phyloP scores from a whole-genome alignment of 768 basidiomycete genomes.

The Hortiboletus flavorubellus region DNA sequence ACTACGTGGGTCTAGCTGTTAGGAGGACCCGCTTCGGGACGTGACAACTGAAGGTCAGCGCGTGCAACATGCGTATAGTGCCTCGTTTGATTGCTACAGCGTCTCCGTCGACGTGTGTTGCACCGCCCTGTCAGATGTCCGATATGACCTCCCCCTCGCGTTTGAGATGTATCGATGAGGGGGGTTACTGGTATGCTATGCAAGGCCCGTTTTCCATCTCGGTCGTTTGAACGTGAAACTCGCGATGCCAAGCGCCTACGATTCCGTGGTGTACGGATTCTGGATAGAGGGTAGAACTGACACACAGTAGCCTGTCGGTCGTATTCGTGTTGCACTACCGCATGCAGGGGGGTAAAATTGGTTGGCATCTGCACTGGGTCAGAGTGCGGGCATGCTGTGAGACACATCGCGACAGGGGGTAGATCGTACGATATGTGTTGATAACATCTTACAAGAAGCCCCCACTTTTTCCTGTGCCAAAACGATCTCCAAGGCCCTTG shows the following conservation, averaged over 20 bases:
- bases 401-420: slow-evolving; percentile 11
- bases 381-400: not conserved
- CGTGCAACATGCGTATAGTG: not conserved
- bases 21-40: not conserved
- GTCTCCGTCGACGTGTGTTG: slow-evolving; percentile 1
- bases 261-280: not conserved
- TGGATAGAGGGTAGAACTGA: not conserved
- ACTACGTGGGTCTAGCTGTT: not conserved
- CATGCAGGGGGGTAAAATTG: not conserved
- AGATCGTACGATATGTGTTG: not conserved
- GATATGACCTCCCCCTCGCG: not conserved
- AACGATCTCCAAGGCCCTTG: slow-evolving; percentile 76
- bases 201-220: not conserved
- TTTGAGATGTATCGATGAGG: slow-evolving; percentile 7
- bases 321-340: not conserved
- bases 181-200: not conserved
- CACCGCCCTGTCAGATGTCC: slow-evolving; percentile 5
- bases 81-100: not conserved
- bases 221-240: slow-evolving; percentile 16
- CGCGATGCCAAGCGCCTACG: slow-evolving; percentile 1
- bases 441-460: slow-evolving; percentile 47
- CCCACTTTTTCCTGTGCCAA: slow-evolving; percentile 69
- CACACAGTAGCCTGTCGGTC: not conserved
- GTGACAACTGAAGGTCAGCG: not conserved
- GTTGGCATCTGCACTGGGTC: slow-evolving; percentile 1